Evolutionary conservation across 2,329 filamentous ascomycete genomes (phyloP).

Genomic region (Stagonosporopsis chrysanthemi): DNA sequence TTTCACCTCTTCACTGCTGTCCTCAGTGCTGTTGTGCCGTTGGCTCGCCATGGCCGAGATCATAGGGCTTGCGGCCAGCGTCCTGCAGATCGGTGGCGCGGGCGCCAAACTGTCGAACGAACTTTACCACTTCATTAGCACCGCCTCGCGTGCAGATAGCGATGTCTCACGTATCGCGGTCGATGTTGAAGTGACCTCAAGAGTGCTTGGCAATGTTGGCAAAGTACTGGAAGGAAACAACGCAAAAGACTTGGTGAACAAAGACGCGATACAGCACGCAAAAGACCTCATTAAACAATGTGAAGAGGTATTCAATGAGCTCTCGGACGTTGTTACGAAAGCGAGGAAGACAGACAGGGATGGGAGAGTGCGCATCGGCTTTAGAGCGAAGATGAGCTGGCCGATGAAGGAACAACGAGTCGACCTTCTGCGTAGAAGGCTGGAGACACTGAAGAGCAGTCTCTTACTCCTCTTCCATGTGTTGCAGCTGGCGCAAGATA

Average conservation of each 20-base stretch:
- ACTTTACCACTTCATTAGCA: conserved; percentile 32
- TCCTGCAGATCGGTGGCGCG: conserved; percentile 35
- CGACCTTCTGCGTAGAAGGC: conserved; percentile 31
- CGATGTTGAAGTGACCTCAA: conserved; percentile 36
- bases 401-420: conserved; percentile 36
- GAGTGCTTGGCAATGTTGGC: conserved; percentile 34
- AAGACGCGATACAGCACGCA: conserved; percentile 34
- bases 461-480: conserved; percentile 38
- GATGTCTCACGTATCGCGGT: conserved; percentile 36
- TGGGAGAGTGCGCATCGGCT: conserved; percentile 24
- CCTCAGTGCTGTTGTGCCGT: not conserved
- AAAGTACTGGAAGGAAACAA: conserved; percentile 29
- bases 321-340: conserved; percentile 35
- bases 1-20: not conserved
- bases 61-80: conserved; percentile 34
- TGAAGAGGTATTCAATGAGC: conserved; percentile 35
- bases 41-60: conserved; percentile 33
- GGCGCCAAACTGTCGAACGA: conserved; percentile 35
- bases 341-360: conserved; percentile 23
- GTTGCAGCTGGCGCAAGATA: conserved; percentile 34
- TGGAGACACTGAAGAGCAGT: conserved; percentile 41
- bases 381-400: conserved; percentile 33
- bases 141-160: conserved; percentile 31
- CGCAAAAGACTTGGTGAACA: conserved; percentile 24
- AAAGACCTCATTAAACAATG: conserved; percentile 35